phyloP scores from a whole-genome alignment of 176 grass and related monocot species.

The Luzula sylvatica region DNA sequence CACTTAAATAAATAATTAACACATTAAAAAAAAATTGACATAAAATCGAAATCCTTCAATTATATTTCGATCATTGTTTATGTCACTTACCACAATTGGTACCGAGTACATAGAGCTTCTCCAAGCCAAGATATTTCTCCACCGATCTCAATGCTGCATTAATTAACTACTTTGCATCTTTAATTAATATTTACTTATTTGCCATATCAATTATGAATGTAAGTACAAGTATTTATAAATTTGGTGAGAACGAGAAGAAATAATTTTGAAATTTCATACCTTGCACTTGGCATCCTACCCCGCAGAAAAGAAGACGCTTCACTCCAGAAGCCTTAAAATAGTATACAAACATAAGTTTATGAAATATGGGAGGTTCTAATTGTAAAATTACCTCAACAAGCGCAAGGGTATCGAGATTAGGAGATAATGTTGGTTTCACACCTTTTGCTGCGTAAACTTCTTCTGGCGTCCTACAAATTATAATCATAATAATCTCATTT shows the following conservation, averaged over 20 bases:
- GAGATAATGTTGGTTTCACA: constrained; percentile 83
- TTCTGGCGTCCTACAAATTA: constrained; percentile 52
- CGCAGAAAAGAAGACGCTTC: constrained; percentile 93
- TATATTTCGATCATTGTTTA: too few relatives aligned
- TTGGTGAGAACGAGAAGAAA: too few relatives aligned
- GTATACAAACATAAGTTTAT: too few relatives aligned
- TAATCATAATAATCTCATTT: too few relatives aligned
- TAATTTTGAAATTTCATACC: constrained; percentile 24
- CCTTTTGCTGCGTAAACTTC: constrained; percentile 90
- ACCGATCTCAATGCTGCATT: constrained; percentile 79
- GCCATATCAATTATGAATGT: constrained; percentile 11
- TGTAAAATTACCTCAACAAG: constrained; percentile 61
- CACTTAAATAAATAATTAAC: constrained; percentile 30
- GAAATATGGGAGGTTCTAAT: too few relatives aligned
- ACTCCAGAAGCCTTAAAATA: constrained; percentile 77
- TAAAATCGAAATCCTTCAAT: too few relatives aligned
- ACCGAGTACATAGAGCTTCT: constrained; percentile 96
- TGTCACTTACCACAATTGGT: constrained; percentile 84
- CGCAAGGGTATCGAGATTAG: constrained; percentile 69
- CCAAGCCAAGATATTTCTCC: constrained; percentile 91
- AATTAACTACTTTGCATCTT: constrained; percentile 30
- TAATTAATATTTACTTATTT: constrained; percentile 39
- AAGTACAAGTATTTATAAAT: too few relatives aligned
- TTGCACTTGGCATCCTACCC: constrained; percentile 98
- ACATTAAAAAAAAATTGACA: too few relatives aligned